These are phyloP conservation scores for Aureobasidium melanogenum DNA, from an alignment of 2,329 filamentous ascomycete genomes.

Conservation along the genomic window DNA sequence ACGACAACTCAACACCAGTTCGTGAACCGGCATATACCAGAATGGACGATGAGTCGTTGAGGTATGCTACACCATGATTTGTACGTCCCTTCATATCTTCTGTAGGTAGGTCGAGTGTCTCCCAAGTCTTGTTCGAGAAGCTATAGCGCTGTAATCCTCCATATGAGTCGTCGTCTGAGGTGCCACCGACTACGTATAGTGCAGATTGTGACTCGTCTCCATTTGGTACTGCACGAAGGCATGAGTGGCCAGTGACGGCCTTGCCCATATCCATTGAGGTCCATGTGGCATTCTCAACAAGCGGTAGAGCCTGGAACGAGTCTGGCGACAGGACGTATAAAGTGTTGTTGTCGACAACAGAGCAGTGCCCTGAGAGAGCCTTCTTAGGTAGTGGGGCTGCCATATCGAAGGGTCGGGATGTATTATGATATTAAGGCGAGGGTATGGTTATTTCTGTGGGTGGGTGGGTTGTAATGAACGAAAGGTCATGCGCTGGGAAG, in stretches of 20 bases:
- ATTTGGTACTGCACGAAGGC: conserved; percentile 59
- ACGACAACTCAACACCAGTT: conserved; percentile 52
- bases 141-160: conserved; percentile 64
- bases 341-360: conserved; percentile 68
- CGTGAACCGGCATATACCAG: conserved; percentile 72
- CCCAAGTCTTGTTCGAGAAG: conserved; percentile 50
- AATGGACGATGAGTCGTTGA: conserved; percentile 61
- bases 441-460: not conserved
- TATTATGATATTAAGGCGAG: conserved; percentile 11
- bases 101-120: conserved; percentile 42
- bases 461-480: not conserved
- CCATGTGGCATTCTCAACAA: conserved; percentile 67
- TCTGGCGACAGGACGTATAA: conserved; percentile 73
- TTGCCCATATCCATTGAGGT: conserved; percentile 54
- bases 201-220: conserved; percentile 51
- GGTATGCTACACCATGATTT: conserved; percentile 67
- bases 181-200: conserved; percentile 75
- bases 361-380: conserved; percentile 69
- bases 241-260: conserved; percentile 65
- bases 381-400: conserved; percentile 60
- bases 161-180: conserved; percentile 50
- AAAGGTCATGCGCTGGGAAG: not conserved
- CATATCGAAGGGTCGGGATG: conserved; percentile 42
- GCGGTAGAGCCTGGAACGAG: conserved; percentile 64
- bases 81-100: conserved; percentile 58